Conservation (phyloP, 495 filamentous ascomycete genomes). For the Penicillium coprophilum region DNA sequence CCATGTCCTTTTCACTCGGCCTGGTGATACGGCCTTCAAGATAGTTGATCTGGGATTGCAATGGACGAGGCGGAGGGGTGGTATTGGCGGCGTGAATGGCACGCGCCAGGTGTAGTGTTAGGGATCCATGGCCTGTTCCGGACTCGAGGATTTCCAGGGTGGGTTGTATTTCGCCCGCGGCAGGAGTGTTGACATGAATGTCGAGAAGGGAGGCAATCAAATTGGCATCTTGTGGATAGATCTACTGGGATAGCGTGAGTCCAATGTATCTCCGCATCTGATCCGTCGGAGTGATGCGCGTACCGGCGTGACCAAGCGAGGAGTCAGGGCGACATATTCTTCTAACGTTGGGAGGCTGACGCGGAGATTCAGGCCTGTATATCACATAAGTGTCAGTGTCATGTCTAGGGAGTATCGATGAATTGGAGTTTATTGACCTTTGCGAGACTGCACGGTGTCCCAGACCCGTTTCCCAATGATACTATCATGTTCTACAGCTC, state of each 20-base stretch:
- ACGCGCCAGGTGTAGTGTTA: slow-evolving; percentile 72
- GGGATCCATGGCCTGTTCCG: slow-evolving; percentile 74
- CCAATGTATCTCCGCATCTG: slow-evolving; percentile 5
- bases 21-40: slow-evolving; percentile 29
- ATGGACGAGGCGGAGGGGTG: slow-evolving; percentile 35
- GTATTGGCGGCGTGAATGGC: slow-evolving; percentile 73
- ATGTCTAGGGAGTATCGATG: neutral
- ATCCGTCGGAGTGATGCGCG: slow-evolving; percentile 21
- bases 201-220: slow-evolving; percentile 73
- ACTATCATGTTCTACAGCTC: slow-evolving; percentile 53
- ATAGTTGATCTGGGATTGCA: slow-evolving; percentile 38
- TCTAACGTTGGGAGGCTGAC: slow-evolving; percentile 64
- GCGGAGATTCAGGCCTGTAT: slow-evolving; percentile 43
- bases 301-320: slow-evolving; percentile 71
- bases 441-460: slow-evolving; percentile 53
- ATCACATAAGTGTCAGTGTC: slow-evolving; percentile 6
- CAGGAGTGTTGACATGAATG: slow-evolving; percentile 55
- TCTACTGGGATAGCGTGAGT: slow-evolving; percentile 47
- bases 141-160: slow-evolving; percentile 73
- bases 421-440: slow-evolving; percentile 30
- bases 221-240: slow-evolving; percentile 71
- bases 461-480: slow-evolving; percentile 64
- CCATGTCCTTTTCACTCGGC: slow-evolving; percentile 25
- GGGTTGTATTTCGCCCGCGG: slow-evolving; percentile 25
- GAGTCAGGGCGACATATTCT: slow-evolving; percentile 65